Conservation (phyloP, 108 stramenopile species). For the Licmophora abbreviata region DNA sequence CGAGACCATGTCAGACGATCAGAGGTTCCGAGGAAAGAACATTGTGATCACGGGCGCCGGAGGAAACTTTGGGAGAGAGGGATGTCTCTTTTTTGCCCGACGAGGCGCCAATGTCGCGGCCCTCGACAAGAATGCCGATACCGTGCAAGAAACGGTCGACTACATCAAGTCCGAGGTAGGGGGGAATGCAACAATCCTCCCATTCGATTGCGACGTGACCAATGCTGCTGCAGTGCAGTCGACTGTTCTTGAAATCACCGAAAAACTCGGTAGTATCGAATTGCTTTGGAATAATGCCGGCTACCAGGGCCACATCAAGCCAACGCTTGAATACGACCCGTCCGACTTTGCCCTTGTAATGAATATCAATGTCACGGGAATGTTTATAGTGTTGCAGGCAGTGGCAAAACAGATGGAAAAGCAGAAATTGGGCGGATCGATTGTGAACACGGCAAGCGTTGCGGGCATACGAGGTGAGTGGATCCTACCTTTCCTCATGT, state of each 20-base stretch:
- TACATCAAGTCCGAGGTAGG: constrained; percentile 7
- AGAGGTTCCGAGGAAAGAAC: constrained; percentile 38
- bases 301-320: constrained; percentile 85
- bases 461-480: constrained; percentile 80
- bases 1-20: constrained; percentile 16
- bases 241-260: constrained; percentile 26
- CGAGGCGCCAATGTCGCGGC: constrained; percentile 78
- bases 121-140: constrained; percentile 46
- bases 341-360: constrained; percentile 78
- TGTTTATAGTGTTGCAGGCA: constrained; percentile 81
- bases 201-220: constrained; percentile 65
- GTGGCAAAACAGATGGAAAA: constrained; percentile 67
- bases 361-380: constrained; percentile 88
- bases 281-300: constrained; percentile 94
- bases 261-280: constrained; percentile 46
- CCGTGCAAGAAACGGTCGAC: constrained; percentile 49
- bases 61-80: constrained; percentile 79
- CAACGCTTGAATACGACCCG: constrained; percentile 73
- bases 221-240: constrained; percentile 33
- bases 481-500: too few relatives aligned
- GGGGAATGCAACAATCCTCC: constrained; percentile 10
- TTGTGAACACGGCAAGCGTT: constrained; percentile 87
- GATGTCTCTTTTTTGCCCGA: constrained; percentile 67
- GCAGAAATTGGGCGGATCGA: constrained; percentile 33
- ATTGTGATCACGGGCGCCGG: constrained; percentile 86